These are phyloP conservation scores for Hypoxylon sp. DNA, from an alignment of 2,329 filamentous ascomycete genomes.

Conservation along the genomic window DNA sequence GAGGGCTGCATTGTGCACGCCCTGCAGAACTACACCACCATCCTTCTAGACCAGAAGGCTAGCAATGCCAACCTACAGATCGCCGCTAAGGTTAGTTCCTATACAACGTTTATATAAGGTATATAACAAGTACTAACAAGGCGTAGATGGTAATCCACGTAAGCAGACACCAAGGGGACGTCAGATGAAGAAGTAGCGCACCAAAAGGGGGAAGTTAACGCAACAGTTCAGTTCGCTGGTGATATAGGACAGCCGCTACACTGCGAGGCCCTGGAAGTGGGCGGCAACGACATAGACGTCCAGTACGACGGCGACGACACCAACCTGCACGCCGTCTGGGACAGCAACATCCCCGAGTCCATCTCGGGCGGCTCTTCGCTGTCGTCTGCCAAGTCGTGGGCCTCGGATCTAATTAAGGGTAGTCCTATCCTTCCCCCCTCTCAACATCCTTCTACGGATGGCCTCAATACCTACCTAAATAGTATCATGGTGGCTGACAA, in stretches of 20 bases:
- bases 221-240: slow-evolving; percentile 63
- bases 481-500: neutral
- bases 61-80: slow-evolving; percentile 52
- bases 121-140: slow-evolving; percentile 2
- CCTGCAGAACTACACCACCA: slow-evolving; percentile 58
- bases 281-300: slow-evolving; percentile 71
- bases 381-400: slow-evolving; percentile 59
- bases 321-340: slow-evolving; percentile 75
- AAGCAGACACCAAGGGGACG: slow-evolving; percentile 34
- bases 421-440: slow-evolving; percentile 1
- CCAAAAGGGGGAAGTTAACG: slow-evolving; percentile 24
- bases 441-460: neutral
- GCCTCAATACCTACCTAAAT: neutral
- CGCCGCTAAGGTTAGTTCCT: slow-evolving; percentile 57
- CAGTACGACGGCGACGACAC: slow-evolving; percentile 65
- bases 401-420: slow-evolving; percentile 55
- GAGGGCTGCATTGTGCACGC: slow-evolving; percentile 74
- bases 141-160: slow-evolving; percentile 54
- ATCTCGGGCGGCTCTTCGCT: slow-evolving; percentile 57
- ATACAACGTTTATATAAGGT: neutral
- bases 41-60: slow-evolving; percentile 49
- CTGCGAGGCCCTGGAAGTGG: slow-evolving; percentile 66
- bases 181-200: slow-evolving; percentile 6
- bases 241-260: slow-evolving; percentile 71
- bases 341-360: slow-evolving; percentile 69